Evolutionary conservation across 2,329 filamentous ascomycete genomes (phyloP).

Genomic region (Cercospora sesami): DNA sequence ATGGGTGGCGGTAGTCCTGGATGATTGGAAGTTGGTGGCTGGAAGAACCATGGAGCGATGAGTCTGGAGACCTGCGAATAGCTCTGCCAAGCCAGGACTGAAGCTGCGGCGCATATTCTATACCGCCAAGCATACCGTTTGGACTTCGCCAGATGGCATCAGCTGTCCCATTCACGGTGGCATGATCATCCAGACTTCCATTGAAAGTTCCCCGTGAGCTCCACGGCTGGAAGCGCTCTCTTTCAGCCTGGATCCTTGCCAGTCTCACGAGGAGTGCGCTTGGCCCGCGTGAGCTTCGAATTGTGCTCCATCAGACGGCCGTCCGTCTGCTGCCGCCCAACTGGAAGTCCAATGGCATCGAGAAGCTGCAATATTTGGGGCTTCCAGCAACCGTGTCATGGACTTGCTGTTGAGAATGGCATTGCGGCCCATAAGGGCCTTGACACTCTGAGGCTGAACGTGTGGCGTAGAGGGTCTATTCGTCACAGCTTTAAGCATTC

Average conservation of each 20-base stretch:
- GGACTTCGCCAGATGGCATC: background rate
- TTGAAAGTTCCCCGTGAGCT: too few species aligned
- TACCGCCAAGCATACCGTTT: background rate
- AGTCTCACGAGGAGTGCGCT: background rate
- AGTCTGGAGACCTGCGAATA: background rate
- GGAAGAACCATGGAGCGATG: background rate
- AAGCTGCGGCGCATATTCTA: background rate
- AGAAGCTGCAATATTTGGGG: background rate
- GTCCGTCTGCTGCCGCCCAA: background rate
- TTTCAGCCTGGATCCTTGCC: background rate
- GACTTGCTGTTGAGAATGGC: fast-evolving
- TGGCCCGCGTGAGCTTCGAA: background rate
- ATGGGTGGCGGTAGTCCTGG: background rate
- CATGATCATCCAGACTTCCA: background rate
- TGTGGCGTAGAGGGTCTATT: background rate
- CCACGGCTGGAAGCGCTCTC: too few species aligned
- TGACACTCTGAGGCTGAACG: background rate
- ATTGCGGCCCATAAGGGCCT: background rate
- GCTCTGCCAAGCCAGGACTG: background rate
- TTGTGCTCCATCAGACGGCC: too few species aligned
- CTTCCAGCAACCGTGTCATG: fast-evolving
- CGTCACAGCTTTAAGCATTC: background rate
- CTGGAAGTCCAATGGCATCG: too few species aligned
- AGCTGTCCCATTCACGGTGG: background rate
- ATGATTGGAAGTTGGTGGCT: background rate